Percentiles rank a stretch among this genome's conserved stretches.
Evolutionary conservation across 2,329 filamentous ascomycete genomes (phyloP).

Genomic region (Myriosclerotinia duriaeana): DNA sequence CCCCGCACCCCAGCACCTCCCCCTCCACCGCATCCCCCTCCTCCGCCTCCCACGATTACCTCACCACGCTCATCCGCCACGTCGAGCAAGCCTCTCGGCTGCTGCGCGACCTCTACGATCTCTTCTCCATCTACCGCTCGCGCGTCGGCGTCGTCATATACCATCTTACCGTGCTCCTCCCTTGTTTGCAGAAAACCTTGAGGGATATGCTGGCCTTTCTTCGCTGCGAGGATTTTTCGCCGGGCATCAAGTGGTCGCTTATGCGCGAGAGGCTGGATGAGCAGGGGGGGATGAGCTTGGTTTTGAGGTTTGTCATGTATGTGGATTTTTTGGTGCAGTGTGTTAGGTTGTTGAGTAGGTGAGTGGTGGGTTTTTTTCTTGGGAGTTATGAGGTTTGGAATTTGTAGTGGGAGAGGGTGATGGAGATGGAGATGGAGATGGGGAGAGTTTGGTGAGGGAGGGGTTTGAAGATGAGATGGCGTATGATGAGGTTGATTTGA

Average conservation of each 20-base stretch:
- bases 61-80: constrained; percentile 47
- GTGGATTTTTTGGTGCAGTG: constrained; percentile 54
- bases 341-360: constrained; percentile 54
- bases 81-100: constrained; percentile 44
- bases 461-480: not conserved
- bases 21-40: constrained; percentile 32
- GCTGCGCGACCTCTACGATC: constrained; percentile 56
- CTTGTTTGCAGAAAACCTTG: constrained; percentile 54
- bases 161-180: constrained; percentile 57
- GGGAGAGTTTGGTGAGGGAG: no score
- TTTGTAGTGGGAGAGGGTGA: no score
- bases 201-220: constrained; percentile 54
- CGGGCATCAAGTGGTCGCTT: constrained; percentile 54
- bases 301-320: constrained; percentile 55
- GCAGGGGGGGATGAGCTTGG: constrained; percentile 52
- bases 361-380: constrained; percentile 25
- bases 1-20: constrained; percentile 35
- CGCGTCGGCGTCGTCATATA: constrained; percentile 54
- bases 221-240: constrained; percentile 50
- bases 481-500: constrained; percentile 13
- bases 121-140: constrained; percentile 51
- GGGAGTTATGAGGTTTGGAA: not conserved
- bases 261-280: constrained; percentile 58
- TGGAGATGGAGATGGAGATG: no score
- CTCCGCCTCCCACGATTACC: constrained; percentile 40